Conservation (phyloP, 2,329 filamentous ascomycete species). For the Grosmannia penicillata region DNA sequence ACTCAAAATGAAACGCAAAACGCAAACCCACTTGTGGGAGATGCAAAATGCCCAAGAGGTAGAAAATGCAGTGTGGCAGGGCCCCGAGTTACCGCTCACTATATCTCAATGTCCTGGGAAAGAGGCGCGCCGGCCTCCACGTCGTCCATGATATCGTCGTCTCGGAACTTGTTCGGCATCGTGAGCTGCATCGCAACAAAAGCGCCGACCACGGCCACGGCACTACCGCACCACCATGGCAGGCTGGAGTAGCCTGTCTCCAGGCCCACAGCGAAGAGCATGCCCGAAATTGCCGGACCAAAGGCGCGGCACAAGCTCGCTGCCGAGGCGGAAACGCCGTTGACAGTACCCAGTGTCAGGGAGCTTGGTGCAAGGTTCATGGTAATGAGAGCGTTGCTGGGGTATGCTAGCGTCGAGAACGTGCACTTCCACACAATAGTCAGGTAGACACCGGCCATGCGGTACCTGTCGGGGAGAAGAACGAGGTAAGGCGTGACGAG, state of each 20-base stretch:
- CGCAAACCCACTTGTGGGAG: too few relatives aligned
- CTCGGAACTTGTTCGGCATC: conserved; percentile 34
- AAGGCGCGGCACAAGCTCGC: conserved; percentile 81
- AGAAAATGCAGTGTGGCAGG: too few relatives aligned
- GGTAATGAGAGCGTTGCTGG: conserved; percentile 75
- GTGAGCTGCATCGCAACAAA: conserved; percentile 62
- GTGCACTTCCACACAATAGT: conserved; percentile 86
- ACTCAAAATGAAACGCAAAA: too few relatives aligned
- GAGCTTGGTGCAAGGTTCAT: conserved; percentile 78
- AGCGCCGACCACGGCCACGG: conserved; percentile 62
- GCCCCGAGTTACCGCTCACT: too few relatives aligned
- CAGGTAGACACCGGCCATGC: conserved; percentile 60
- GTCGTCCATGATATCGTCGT: conserved; percentile 24
- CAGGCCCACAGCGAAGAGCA: conserved; percentile 70
- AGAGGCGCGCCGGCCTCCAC: conserved; percentile 21
- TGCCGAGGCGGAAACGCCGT: conserved; percentile 80
- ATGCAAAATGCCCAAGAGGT: too few relatives aligned
- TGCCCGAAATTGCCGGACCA: conserved; percentile 74
- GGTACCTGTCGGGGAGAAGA: conserved; percentile 57
- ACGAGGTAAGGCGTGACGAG: conserved; percentile 78
- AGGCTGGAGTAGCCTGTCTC: conserved; percentile 71
- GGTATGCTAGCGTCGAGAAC: conserved; percentile 81
- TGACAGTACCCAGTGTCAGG: conserved; percentile 77
- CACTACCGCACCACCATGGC: conserved; percentile 82
- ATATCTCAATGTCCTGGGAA: too few relatives aligned